These are phyloP conservation scores for Apiospora marii DNA, from an alignment of 2,329 filamentous ascomycete genomes.

Conservation along the genomic window DNA sequence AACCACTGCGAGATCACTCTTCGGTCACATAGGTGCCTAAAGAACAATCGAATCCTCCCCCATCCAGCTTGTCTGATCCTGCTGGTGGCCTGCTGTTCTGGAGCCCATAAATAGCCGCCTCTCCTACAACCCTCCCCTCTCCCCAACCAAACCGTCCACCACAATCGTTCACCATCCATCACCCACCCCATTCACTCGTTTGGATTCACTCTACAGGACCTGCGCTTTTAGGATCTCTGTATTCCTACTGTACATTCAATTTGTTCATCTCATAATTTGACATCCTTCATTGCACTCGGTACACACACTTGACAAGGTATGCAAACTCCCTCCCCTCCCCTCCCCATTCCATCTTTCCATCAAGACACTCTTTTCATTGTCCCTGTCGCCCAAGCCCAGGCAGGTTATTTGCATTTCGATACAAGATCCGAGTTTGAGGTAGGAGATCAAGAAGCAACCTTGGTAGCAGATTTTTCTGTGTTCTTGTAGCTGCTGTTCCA, in stretches of 20 bases:
- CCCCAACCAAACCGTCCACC: background rate
- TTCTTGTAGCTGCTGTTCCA: background rate
- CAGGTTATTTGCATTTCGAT: background rate
- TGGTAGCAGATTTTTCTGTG: background rate
- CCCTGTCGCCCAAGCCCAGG: background rate
- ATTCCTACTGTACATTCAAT: background rate
- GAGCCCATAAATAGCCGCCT: background rate
- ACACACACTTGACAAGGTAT: background rate
- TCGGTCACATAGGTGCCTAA: background rate
- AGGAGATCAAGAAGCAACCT: background rate
- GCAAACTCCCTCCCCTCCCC: background rate
- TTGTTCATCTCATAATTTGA: background rate
- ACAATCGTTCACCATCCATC: background rate
- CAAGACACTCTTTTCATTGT: background rate
- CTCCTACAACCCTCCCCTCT: background rate
- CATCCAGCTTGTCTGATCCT: background rate
- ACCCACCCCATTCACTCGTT: slow-evolving; percentile 18
- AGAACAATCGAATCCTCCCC: background rate
- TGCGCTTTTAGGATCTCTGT: background rate
- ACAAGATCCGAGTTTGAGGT: background rate
- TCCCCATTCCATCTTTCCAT: background rate
- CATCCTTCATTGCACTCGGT: background rate
- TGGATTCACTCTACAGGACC: background rate
- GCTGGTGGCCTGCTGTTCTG: background rate
- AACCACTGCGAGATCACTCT: background rate